Evolutionary conservation across 768 basidiomycete species (phyloP), one percentile per base, ranked within the genome.

Genomic region (Floccularia luteovirens): DNA sequence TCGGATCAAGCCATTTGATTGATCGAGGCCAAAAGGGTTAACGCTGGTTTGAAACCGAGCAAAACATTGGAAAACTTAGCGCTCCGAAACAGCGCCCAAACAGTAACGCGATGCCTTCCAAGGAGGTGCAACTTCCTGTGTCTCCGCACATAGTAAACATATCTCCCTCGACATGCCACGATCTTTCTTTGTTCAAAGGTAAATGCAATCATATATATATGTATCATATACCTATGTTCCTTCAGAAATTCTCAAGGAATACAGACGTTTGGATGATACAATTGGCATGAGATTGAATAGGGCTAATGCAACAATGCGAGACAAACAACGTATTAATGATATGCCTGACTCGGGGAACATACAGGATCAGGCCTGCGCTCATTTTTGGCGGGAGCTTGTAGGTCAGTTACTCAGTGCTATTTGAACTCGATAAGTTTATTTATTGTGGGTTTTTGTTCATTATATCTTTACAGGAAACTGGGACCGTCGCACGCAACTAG

Each of bases 211-310:
- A 31, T 38, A 37, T 12, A 20, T 13, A 24, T 24, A 6, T 14
- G 14, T 20, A 10, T 21, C 20, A 7, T 41, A n/a, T n/a, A n/a
- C n/a, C n/a, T n/a, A n/a, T 40, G 34, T 27, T 32, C 31, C 20
- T 8, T 34, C 55, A 91, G 89, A 88, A 44, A 75, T 90, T 51
- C 67, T 91, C 57, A 79, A 70, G 53, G 87, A 90, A 59, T 90
- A 90, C 58, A 72, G 88, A 52, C 76, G 69, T 49, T 63, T 90
- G 11, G 88, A 91, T 60, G 88, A 91, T 52, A 66, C 76, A 5
- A 82, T 91, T 48, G 75, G 71, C 28, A 86, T 88, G 81, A 70
- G 89, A 24, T 58, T 90, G 34, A 90, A 91, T 56, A 76, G 88
- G 36, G 82, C 85, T 27, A 75, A 72, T 42, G 88, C 88, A 3